Percentiles rank a stretch among this genome's conserved stretches.
Evolutionary conservation across 495 filamentous ascomycete genomes (phyloP).

Genomic region (Tuber magnatum): DNA sequence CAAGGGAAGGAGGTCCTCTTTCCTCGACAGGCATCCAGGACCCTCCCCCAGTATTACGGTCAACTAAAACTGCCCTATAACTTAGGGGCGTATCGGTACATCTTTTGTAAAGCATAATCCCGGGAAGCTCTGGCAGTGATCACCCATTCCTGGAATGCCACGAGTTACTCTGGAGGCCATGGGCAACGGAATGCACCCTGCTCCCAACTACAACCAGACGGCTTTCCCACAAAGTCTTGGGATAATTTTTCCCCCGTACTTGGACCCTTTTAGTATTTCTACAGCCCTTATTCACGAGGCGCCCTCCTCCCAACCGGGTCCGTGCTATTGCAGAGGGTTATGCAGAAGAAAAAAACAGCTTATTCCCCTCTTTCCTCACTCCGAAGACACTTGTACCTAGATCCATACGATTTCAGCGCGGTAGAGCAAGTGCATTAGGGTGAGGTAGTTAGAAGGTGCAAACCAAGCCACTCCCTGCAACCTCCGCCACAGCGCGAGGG

Average conservation of each 20-base stretch:
- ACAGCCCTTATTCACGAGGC: background rate
- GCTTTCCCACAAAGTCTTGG: background rate
- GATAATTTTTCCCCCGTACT: background rate
- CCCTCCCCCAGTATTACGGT: background rate
- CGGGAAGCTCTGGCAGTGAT: background rate
- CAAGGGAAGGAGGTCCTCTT: background rate
- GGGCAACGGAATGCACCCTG: background rate
- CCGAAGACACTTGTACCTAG: background rate
- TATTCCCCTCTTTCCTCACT: background rate
- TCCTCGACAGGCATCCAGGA: background rate
- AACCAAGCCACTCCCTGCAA: slow-evolving; percentile 1
- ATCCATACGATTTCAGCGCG: background rate
- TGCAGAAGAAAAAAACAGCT: background rate
- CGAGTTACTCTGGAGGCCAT: background rate
- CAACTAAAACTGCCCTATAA: background rate
- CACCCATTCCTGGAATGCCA: background rate
- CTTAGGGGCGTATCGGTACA: background rate
- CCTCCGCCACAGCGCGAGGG: background rate
- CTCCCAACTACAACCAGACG: background rate
- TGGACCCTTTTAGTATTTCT: background rate
- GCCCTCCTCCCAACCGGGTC: background rate
- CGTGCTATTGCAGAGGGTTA: background rate
- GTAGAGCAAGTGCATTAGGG: background rate
- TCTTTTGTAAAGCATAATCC: background rate
- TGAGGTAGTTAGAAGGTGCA: background rate